A percentile compares a stretch with the other conserved stretches of the same genome.
phyloP scores from a whole-genome alignment of 176 grass and related monocot species.

The Triticum turgidum region DNA sequence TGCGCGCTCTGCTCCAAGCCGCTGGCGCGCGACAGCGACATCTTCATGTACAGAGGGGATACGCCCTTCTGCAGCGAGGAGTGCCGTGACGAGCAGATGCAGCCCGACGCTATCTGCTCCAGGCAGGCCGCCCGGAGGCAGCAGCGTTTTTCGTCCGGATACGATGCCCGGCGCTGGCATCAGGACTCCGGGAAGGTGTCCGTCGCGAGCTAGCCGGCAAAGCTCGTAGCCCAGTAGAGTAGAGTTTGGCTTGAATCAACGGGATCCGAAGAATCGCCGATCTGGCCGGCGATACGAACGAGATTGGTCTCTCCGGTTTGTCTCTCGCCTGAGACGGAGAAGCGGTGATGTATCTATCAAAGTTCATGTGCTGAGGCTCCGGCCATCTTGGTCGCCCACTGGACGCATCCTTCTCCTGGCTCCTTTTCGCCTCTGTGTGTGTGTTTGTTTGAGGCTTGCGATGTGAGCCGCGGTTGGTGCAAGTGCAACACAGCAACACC shows the following conservation, averaged over 20 bases:
- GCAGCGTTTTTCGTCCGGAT: background rate
- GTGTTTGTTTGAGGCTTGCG: background rate
- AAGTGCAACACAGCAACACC: background rate
- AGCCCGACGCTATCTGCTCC: slow-evolving; percentile 34
- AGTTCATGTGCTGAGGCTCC: background rate
- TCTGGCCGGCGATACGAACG: background rate
- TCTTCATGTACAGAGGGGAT: slow-evolving; percentile 84
- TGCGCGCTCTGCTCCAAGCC: slow-evolving; percentile 59
- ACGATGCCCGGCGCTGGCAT: background rate
- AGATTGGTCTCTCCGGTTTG: background rate
- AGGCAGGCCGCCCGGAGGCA: background rate
- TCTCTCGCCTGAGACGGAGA: background rate
- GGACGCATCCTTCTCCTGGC: background rate
- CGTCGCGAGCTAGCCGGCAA: background rate
- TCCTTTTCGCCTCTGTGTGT: background rate
- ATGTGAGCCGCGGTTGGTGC: background rate
- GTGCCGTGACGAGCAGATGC: slow-evolving; percentile 63
- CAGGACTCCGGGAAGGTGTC: background rate
- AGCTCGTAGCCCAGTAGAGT: too few species aligned
- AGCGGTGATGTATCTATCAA: background rate
- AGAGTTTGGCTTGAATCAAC: too few species aligned
- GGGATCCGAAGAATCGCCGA: too few species aligned
- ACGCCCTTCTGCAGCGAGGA: slow-evolving; percentile 78
- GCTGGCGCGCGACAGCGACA: slow-evolving; percentile 45
- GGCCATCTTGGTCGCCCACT: slow-evolving; percentile 9